Evolutionary conservation across 2,329 filamentous ascomycete genomes (phyloP), one percentile per base, ranked within the genome.

Genomic region (Onygenales sp.): DNA sequence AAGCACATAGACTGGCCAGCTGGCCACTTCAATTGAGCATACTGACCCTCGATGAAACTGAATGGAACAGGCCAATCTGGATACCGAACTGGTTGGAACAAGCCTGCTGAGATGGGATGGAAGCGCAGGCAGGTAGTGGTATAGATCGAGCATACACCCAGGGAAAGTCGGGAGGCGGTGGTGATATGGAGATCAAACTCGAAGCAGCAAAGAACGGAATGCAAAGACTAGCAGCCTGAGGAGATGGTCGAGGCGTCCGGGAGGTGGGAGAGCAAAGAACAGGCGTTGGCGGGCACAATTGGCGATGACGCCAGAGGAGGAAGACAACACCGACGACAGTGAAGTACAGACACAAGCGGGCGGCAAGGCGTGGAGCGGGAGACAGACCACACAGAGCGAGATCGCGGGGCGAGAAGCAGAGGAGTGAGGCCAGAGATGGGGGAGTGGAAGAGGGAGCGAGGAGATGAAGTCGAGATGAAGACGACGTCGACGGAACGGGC

Each of bases 401-500:
- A 52, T 51, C 43, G 44, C 46, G 47, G 51, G 49, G 34, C 55
- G 42, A 50, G 53, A 53, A 55, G 56, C 56, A 57, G 54, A 55
- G 56, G 57, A 49, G 52, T 56, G 52, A 55, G 34, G 43, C 58
- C 34, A 48, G 46, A 33, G 42, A 44, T 50, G 31, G 49, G 54
- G 53, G 33, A 56, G 49, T 51, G 40, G 51, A 49, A 52, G 56
- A 48, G 46, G 45, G 43, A 51, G 45, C 21, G 53, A 52, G 52
- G 54, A 57, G 58, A 51, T 51, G 54, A 57, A 49, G 52, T 54
- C 48, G 54, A 31, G 42, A 59, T 57, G 60, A 58, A 56, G 61
- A 63, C 57, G 6, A 39, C 31, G 36, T 2, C 36, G 21, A 40
- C 33, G 21, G 21, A 5, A 27, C 21, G 21, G 4, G 21, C 21